Evolutionary conservation across 2,329 filamentous ascomycete genomes (phyloP).

Genomic region (Chaetomium sp.): DNA sequence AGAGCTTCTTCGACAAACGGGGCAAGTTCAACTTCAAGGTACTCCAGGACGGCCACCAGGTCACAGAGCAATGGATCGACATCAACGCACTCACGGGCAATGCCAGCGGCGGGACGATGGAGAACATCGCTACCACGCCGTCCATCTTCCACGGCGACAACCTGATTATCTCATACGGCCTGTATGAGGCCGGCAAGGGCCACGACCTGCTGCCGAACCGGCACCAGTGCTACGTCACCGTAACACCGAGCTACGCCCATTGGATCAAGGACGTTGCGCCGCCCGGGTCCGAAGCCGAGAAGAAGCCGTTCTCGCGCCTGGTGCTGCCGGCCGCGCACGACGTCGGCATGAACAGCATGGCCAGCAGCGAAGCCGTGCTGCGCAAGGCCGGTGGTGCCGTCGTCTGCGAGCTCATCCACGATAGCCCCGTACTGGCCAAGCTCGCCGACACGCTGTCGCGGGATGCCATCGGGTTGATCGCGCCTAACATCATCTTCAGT

Average conservation of each 20-base stretch:
- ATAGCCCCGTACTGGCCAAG: constrained; percentile 21
- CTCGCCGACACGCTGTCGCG: constrained; percentile 26
- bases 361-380: constrained; percentile 35
- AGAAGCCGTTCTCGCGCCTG: constrained; percentile 36
- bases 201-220: constrained; percentile 31
- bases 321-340: constrained; percentile 43
- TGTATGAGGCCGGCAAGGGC: constrained; percentile 43
- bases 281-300: constrained; percentile 31
- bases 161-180: constrained; percentile 37
- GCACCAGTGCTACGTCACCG: constrained; percentile 41
- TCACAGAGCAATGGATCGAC: constrained; percentile 39
- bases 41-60: constrained; percentile 32
- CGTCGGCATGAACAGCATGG: constrained; percentile 47
- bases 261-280: constrained; percentile 41
- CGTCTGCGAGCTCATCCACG: constrained; percentile 23
- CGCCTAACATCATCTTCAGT: constrained; percentile 39
- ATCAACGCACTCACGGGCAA: constrained; percentile 41
- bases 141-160: constrained; percentile 25
- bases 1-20: constrained; percentile 35
- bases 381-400: constrained; percentile 30
- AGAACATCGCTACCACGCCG: constrained; percentile 28
- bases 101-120: constrained; percentile 35
- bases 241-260: constrained; percentile 34
- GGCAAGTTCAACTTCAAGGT: constrained; percentile 40
- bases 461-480: constrained; percentile 26